Evolutionary conservation across 768 basidiomycete genomes (phyloP).

Genomic region (Dioszegia crocea): DNA sequence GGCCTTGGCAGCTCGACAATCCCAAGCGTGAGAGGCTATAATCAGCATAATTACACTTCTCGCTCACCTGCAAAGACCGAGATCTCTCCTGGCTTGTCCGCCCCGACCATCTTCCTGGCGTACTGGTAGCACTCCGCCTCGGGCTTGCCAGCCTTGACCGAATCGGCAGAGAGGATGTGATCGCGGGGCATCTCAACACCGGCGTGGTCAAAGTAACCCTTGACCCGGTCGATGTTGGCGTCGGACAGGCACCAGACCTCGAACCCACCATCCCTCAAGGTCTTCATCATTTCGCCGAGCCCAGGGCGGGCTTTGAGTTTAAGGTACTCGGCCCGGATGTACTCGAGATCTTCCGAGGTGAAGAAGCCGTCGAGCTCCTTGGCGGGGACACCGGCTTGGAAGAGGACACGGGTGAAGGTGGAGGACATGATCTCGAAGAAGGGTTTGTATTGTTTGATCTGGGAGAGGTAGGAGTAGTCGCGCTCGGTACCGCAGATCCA

Average conservation of each 20-base stretch:
- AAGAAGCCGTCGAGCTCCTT: slow-evolving; percentile 25
- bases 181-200: slow-evolving; percentile 31
- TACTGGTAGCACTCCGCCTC: slow-evolving; percentile 32
- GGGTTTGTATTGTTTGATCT: slow-evolving; percentile 39
- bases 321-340: slow-evolving; percentile 27
- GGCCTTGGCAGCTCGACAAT: slow-evolving; percentile 28
- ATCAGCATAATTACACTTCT: background rate
- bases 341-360: slow-evolving; percentile 30
- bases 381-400: slow-evolving; percentile 31
- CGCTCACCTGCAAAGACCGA: slow-evolving; percentile 34
- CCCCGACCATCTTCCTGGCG: slow-evolving; percentile 31
- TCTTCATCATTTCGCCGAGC: slow-evolving; percentile 35
- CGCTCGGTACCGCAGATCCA: slow-evolving; percentile 35
- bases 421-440: slow-evolving; percentile 30
- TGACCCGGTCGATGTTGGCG: slow-evolving; percentile 32
- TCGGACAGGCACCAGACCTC: slow-evolving; percentile 37
- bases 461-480: slow-evolving; percentile 38
- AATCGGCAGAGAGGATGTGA: slow-evolving; percentile 35
- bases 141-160: slow-evolving; percentile 32
- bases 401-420: slow-evolving; percentile 30
- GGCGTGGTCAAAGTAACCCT: slow-evolving; percentile 35
- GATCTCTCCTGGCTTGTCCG: slow-evolving; percentile 31
- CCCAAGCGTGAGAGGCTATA: slow-evolving; percentile 35
- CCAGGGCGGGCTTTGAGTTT: slow-evolving; percentile 25
- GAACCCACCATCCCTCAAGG: slow-evolving; percentile 32